Percentiles rank a stretch among this genome's conserved stretches.
Evolutionary conservation across 306 rosid genomes (phyloP).

Genomic region (Carpinus viminea): DNA sequence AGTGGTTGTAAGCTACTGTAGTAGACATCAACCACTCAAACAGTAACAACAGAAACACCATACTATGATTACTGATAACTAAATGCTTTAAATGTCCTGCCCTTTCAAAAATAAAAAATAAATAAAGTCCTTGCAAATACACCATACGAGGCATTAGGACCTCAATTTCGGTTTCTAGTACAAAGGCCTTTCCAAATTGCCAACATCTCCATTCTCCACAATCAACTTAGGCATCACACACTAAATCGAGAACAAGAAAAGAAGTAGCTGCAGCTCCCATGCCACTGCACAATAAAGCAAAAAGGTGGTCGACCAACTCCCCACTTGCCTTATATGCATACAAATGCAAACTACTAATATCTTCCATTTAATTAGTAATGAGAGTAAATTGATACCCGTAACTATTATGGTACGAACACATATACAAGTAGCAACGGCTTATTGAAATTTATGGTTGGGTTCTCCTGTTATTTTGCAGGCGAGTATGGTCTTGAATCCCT

Average conservation of each 20-base stretch:
- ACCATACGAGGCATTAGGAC: neutral
- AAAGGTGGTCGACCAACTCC: neutral
- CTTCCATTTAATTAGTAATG: neutral
- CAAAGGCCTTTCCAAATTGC: neutral
- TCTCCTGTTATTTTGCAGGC: constrained; percentile 54
- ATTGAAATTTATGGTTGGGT: constrained; percentile 9
- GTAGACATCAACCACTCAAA: neutral
- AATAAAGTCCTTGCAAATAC: neutral
- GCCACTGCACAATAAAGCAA: neutral
- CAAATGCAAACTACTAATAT: neutral
- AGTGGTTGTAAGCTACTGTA: neutral
- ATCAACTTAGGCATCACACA: neutral
- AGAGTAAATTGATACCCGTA: neutral
- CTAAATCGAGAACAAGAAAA: neutral
- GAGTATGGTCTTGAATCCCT: constrained; percentile 55
- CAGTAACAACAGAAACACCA: neutral
- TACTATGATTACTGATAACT: neutral
- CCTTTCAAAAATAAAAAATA: no score
- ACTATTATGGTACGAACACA: neutral
- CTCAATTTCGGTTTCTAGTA: neutral
- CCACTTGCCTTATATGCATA: neutral
- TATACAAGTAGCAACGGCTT: neutral
- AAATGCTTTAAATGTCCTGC: neutral
- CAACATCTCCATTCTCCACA: constrained; percentile 6
- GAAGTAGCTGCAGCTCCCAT: neutral